Conservation (phyloP, 345 rosid genomes). For the Brassica juncea region DNA sequence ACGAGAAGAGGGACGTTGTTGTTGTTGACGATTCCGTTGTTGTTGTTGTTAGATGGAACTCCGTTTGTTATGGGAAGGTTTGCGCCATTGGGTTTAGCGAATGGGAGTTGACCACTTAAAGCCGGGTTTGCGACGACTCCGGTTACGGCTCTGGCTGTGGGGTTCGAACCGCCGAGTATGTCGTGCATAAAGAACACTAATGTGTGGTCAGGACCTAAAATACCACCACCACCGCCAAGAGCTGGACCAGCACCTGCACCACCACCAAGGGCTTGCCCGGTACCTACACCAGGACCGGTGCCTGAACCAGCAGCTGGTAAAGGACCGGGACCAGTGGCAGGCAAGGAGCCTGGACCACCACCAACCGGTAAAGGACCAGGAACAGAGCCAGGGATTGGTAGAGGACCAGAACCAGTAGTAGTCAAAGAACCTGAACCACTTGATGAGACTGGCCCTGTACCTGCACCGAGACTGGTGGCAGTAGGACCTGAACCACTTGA, state of each 20-base stretch:
- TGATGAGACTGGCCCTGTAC: slow-evolving; percentile 29
- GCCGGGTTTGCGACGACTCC: slow-evolving; percentile 74
- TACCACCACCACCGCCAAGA: slow-evolving; percentile 29
- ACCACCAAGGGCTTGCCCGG: background rate
- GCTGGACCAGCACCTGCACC: slow-evolving; percentile 20
- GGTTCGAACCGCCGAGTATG: slow-evolving; percentile 75
- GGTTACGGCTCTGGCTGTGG: slow-evolving; percentile 69
- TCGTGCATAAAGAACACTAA: slow-evolving; percentile 80
- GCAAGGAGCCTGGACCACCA: slow-evolving; percentile 35
- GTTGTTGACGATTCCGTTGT: slow-evolving; percentile 68
- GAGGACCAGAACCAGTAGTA: slow-evolving; percentile 26
- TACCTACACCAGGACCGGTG: slow-evolving; percentile 4
- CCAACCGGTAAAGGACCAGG: slow-evolving; percentile 32
- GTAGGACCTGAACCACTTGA: slow-evolving; percentile 14
- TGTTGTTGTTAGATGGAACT: slow-evolving; percentile 59
- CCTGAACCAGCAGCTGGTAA: slow-evolving; percentile 14
- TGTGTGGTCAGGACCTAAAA: slow-evolving; percentile 35
- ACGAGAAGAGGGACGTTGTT: slow-evolving; percentile 81
- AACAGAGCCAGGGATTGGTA: slow-evolving; percentile 29
- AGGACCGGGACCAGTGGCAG: slow-evolving; percentile 26
- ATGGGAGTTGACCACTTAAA: slow-evolving; percentile 70
- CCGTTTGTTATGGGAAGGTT: slow-evolving; percentile 70
- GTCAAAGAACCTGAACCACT: slow-evolving; percentile 35
- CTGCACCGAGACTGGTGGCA: slow-evolving; percentile 19
- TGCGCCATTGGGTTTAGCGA: slow-evolving; percentile 83